Conservation (phyloP, 768 basidiomycete genomes). For the Auriscalpium vulgare region DNA sequence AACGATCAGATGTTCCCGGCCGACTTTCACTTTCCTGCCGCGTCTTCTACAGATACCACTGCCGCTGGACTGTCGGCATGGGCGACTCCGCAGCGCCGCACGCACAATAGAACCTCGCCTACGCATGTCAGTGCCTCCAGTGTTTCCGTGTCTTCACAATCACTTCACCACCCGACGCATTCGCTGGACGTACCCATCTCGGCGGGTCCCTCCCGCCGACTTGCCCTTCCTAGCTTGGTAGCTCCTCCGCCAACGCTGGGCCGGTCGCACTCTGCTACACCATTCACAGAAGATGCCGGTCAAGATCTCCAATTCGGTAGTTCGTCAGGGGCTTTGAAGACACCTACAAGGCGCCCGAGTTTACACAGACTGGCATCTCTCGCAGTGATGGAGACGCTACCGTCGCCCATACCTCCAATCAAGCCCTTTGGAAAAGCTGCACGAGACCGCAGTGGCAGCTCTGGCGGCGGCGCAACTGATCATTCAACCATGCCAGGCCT, state of each 20-base stretch:
- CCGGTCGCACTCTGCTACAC: conserved; percentile 28
- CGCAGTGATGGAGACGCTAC: conserved; percentile 42
- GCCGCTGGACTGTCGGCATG: neutral
- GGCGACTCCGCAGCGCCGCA: neutral
- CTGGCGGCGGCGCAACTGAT: conserved; percentile 32
- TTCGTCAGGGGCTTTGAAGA: conserved; percentile 7
- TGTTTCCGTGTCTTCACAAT: neutral
- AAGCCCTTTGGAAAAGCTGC: conserved; percentile 35
- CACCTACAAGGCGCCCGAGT: conserved; percentile 28
- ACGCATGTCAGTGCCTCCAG: conserved; percentile 1
- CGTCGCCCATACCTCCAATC: conserved; percentile 29
- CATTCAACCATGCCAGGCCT: conserved; percentile 45
- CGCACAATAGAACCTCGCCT: conserved; percentile 4
- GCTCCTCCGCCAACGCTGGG: conserved; percentile 18
- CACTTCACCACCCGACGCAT: conserved; percentile 41
- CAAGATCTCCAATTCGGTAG: neutral
- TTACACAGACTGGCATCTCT: conserved; percentile 45
- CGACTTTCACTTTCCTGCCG: conserved; percentile 31
- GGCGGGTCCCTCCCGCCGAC: conserved; percentile 9
- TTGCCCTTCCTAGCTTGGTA: conserved; percentile 22
- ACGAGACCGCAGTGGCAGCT: conserved; percentile 42
- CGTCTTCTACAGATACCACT: conserved; percentile 3
- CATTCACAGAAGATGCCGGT: conserved; percentile 13
- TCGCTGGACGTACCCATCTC: conserved; percentile 41
- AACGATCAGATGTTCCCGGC: conserved; percentile 5